phyloP scores from a whole-genome alignment of 1,284 basidiomycete species.

The Trichosporon sp. region DNA sequence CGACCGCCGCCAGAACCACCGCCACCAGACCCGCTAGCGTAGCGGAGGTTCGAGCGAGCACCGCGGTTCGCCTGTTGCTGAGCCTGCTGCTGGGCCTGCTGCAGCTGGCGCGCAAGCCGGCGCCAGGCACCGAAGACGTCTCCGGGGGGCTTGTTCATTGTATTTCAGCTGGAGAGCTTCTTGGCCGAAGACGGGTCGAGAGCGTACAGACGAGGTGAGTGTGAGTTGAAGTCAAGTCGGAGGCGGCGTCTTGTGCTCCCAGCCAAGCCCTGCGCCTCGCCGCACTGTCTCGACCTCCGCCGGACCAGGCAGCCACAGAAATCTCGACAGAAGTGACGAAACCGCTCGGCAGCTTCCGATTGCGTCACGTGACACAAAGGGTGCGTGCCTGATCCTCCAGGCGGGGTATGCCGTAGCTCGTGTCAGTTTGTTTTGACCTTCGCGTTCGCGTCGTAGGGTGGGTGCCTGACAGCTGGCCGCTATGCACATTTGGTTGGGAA shows the following conservation, averaged over 20 bases:
- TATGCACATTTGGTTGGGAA: not conserved
- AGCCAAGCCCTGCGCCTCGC: not conserved
- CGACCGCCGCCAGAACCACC: constrained; percentile 30
- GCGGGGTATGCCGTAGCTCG: constrained; percentile 1
- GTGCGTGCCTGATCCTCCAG: not conserved
- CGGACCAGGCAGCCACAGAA: not conserved
- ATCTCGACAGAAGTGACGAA: constrained; percentile 10
- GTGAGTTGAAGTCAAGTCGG: not conserved
- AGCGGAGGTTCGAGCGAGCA: constrained; percentile 32
- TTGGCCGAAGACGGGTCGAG: not conserved
- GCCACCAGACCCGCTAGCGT: constrained; percentile 43
- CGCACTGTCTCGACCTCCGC: not conserved
- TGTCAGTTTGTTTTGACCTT: not conserved
- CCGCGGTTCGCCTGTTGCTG: constrained; percentile 46
- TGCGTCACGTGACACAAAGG: constrained; percentile 10
- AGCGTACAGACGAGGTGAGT: no score
- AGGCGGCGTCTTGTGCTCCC: not conserved
- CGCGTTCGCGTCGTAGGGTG: not conserved
- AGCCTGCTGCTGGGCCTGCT: constrained; percentile 51
- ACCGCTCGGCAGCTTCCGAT: constrained; percentile 8
- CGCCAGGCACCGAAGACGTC: constrained; percentile 40
- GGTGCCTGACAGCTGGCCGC: not conserved
- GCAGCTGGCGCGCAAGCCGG: constrained; percentile 52
- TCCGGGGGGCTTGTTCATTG: constrained; percentile 44
- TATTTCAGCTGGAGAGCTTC: no score